These are phyloP conservation scores for Aspergillus indologenus DNA, from an alignment of 495 filamentous ascomycete genomes.

Conservation along the genomic window DNA sequence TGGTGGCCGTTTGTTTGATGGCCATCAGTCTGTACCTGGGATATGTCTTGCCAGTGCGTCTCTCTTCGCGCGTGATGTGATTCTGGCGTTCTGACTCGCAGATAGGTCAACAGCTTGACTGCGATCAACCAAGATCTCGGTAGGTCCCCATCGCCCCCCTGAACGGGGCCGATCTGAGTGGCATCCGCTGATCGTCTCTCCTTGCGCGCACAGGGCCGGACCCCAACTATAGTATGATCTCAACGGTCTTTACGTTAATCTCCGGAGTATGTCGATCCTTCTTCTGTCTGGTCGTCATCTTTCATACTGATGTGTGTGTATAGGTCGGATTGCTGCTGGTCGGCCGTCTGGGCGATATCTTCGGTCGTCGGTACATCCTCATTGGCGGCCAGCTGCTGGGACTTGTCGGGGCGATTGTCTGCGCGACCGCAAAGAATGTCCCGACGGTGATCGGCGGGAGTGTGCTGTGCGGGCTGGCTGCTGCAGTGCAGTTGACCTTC, in stretches of 20 bases:
- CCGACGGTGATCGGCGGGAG: conserved; percentile 40
- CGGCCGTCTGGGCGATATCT: conserved; percentile 52
- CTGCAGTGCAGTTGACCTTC: conserved; percentile 38
- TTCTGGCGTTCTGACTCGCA: neutral
- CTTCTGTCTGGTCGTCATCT: neutral
- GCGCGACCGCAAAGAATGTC: conserved; percentile 43
- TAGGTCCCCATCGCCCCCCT: neutral
- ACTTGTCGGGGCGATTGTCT: conserved; percentile 43
- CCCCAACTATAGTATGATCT: conserved; percentile 6
- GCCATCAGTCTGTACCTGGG: conserved; percentile 24
- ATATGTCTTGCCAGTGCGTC: conserved; percentile 16
- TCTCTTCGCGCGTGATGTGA: neutral
- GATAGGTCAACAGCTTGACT: conserved; percentile 4
- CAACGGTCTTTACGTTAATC: conserved; percentile 3
- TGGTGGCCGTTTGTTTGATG: conserved; percentile 23
- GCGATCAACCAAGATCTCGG: conserved; percentile 8
- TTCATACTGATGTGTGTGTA: neutral
- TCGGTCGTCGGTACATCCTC: conserved; percentile 52
- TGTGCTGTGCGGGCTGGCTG: conserved; percentile 32
- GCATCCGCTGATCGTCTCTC: conserved; percentile 1
- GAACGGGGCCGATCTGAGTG: neutral
- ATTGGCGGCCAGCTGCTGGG: conserved; percentile 40
- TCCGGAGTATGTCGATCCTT: neutral
- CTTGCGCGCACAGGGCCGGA: neutral
- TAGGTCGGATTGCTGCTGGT: conserved; percentile 36